These are phyloP conservation scores for Ceratobasidium sp. DNA, from an alignment of 1,284 basidiomycete species.

Conservation along the genomic window DNA sequence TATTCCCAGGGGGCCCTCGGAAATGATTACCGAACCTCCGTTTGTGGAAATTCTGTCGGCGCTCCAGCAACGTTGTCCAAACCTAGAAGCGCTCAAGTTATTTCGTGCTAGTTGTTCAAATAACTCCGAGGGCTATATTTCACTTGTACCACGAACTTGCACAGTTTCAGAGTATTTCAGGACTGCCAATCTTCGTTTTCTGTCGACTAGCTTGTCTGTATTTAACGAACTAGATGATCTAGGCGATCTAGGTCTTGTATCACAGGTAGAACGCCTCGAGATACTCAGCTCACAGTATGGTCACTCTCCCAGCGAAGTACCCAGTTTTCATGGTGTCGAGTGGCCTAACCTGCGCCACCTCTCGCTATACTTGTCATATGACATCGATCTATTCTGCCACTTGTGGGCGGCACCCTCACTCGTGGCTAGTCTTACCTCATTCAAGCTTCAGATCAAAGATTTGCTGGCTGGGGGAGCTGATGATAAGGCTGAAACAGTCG, in stretches of 20 bases:
- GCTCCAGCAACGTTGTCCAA: neutral
- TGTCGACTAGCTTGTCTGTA: neutral
- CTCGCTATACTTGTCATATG: neutral
- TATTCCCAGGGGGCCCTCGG: too few species aligned
- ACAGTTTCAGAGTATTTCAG: neutral
- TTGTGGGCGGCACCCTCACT: neutral
- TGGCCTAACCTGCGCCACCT: neutral
- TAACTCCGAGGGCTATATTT: neutral
- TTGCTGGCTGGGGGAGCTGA: too few species aligned
- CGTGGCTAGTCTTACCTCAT: neutral
- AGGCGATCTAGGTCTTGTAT: neutral
- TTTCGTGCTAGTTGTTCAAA: neutral
- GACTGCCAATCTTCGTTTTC: neutral
- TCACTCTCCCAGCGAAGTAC: neutral
- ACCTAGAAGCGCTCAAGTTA: neutral
- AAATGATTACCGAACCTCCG: neutral
- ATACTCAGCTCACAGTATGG: neutral
- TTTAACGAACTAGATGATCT: neutral
- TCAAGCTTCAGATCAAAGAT: neutral
- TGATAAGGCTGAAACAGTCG: neutral
- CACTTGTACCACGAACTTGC: neutral
- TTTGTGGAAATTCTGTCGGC: neutral
- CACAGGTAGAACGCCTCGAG: neutral
- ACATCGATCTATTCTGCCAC: too few species aligned
- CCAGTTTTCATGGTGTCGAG: neutral